Evolutionary conservation across 2,329 filamentous ascomycete species (phyloP), one percentile per base, ranked within the genome.

Genomic region (Sporothrix phasma): DNA sequence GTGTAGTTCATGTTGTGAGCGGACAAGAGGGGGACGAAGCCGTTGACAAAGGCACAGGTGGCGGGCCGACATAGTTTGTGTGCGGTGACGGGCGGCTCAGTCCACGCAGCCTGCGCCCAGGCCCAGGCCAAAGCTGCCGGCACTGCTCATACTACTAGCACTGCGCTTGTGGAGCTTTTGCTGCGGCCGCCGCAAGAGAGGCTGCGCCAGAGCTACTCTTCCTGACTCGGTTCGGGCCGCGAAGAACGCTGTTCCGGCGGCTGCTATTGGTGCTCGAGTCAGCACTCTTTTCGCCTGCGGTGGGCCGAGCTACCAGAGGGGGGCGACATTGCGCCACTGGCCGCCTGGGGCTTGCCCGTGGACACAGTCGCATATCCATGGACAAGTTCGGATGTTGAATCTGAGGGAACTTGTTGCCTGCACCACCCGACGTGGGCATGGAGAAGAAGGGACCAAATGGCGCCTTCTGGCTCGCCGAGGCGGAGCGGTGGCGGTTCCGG

Each of bases 391-490:
- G 68, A 59, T 69, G 68, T 31, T 69, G 68, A 24, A 69, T 68
- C 60, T 69, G 67, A 10, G 68, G 68, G 46, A 69, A 69, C 49
- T 69, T 69, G 61, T 22, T 60, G 63, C n/a, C 61, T 6, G 34
- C 39, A 37, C 29, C 47, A 22, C 46, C 62, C 8, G 51, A 37
- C 17, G 54, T 58, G 13, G 67, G 67, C 65, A 69, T 66, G 17
- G 67, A 64, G 26, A 69, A 69, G 53, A 59, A 66, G 0, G 66
- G 61, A 46, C 68, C 70, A 63, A 71, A 72, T 1, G 69, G 54
- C 66, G 69, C 60, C 34, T 69, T 63, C 70, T 72, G 46, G 69
- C 70, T 63, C 53, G 70, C 66, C 70, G 72, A 58, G 68, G 65
- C 29, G 66, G 67, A 53, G 17, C 41, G 62, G 19, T 67, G 67